Evolutionary conservation across 352 stramenopile species (phyloP).

Genomic region (Phytophthora gonapodyides): DNA sequence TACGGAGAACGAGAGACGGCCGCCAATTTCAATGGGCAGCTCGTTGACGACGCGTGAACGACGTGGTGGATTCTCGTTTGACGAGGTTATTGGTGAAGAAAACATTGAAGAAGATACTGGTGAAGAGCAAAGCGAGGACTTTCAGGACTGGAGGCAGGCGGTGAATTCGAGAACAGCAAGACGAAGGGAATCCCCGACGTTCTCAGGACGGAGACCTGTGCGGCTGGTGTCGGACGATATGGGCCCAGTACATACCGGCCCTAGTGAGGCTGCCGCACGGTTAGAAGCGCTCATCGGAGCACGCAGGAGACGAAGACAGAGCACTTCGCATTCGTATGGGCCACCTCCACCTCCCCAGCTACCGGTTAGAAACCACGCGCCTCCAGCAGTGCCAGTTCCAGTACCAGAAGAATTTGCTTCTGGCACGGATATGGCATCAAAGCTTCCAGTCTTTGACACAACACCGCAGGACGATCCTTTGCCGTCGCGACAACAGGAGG

Average conservation of each 20-base stretch:
- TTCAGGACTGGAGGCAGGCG: constrained; percentile 5
- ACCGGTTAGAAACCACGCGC: neutral
- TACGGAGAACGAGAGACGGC: constrained; percentile 12
- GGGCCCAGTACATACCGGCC: constrained; percentile 4
- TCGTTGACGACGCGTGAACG: constrained; percentile 19
- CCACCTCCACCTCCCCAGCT: neutral
- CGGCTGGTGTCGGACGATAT: constrained; percentile 24
- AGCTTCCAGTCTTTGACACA: neutral
- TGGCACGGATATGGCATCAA: constrained; percentile 1
- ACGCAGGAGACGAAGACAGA: constrained; percentile 21
- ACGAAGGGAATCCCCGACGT: constrained; percentile 22
- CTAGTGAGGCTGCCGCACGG: constrained; percentile 20
- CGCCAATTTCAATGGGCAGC: constrained; percentile 20
- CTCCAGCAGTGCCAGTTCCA: neutral
- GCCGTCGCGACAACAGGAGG: constrained; percentile 6
- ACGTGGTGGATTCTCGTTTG: constrained; percentile 29
- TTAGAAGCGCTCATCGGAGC: constrained; percentile 32
- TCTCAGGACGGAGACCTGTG: constrained; percentile 26
- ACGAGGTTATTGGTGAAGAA: constrained; percentile 13
- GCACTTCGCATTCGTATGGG: neutral
- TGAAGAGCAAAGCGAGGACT: neutral
- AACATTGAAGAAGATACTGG: neutral
- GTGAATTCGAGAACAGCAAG: constrained; percentile 3
- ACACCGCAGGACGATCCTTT: neutral
- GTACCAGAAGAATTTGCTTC: neutral